Conservation (phyloP, 768 basidiomycete genomes). For the Ramaria sp. region DNA sequence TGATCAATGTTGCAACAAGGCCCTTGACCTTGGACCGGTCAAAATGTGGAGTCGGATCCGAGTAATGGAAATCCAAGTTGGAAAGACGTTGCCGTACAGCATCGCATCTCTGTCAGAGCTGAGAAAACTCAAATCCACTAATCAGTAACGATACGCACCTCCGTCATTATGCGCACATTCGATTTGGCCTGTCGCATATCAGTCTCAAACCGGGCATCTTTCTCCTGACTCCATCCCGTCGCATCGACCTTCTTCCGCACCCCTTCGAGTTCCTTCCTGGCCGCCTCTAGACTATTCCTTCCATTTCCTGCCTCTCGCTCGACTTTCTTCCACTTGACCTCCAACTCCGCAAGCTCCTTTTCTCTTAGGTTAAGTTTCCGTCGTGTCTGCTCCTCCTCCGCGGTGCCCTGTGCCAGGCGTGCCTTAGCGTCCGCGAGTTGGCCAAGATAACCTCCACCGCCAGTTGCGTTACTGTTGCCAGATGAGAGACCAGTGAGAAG, state of each 20-base stretch:
- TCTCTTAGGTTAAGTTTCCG: conserved; percentile 66
- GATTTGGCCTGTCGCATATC: conserved; percentile 41
- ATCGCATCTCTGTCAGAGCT: conserved; percentile 50
- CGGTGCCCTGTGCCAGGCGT: conserved; percentile 59
- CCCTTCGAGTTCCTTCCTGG: conserved; percentile 47
- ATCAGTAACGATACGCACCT: conserved; percentile 34
- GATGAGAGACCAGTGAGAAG: conserved; percentile 87
- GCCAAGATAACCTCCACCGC: conserved; percentile 89
- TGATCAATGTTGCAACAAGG: conserved; percentile 80
- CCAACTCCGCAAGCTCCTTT: conserved; percentile 68
- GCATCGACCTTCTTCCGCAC: conserved; percentile 39
- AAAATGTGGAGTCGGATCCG: conserved; percentile 66
- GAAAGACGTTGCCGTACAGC: conserved; percentile 52
- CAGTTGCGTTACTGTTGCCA: conserved; percentile 45
- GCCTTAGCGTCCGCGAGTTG: conserved; percentile 82
- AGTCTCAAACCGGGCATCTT: conserved; percentile 47
- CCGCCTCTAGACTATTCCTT: conserved; percentile 50
- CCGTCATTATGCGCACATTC: conserved; percentile 43
- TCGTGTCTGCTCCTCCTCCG: conserved; percentile 77
- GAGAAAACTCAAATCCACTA: neutral
- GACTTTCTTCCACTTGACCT: conserved; percentile 71
- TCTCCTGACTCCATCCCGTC: conserved; percentile 69
- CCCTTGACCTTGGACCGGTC: conserved; percentile 85
- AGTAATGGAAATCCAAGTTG: conserved; percentile 75
- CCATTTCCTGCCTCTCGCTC: conserved; percentile 77